Conservation (phyloP, 2,329 filamentous ascomycete species). For the Parafenestella ontariensis region DNA sequence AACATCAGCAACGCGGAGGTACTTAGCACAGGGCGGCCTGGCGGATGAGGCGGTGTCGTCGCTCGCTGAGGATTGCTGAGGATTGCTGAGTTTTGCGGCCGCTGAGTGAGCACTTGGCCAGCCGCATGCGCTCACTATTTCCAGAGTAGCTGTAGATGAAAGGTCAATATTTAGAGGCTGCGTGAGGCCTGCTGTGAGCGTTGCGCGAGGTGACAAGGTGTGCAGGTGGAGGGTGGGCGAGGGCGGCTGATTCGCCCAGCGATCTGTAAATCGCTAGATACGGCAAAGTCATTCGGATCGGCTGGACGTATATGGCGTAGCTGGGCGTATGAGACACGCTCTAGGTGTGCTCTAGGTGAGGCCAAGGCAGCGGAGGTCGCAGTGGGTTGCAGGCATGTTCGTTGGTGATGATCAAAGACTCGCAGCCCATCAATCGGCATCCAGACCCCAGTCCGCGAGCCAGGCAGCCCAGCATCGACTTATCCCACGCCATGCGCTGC, state of each 20-base stretch:
- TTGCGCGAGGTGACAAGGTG: constrained; percentile 24
- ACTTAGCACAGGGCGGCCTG: constrained; percentile 11
- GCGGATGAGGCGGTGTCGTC: constrained; percentile 21
- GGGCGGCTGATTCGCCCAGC: constrained; percentile 18
- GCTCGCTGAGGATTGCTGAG: constrained; percentile 3
- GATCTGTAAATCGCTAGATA: constrained; percentile 15
- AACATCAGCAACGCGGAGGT: background rate
- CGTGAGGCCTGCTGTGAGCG: constrained; percentile 20
- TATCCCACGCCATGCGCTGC: constrained; percentile 33
- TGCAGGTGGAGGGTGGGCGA: constrained; percentile 16
- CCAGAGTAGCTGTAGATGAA: constrained; percentile 19
- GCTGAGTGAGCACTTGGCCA: constrained; percentile 6
- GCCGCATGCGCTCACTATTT: constrained; percentile 3
- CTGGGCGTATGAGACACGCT: constrained; percentile 25
- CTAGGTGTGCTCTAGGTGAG: constrained; percentile 18
- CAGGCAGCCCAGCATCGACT: constrained; percentile 19
- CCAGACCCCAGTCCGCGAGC: too few relatives aligned
- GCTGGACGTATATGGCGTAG: constrained; percentile 18
- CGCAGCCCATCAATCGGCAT: too few relatives aligned
- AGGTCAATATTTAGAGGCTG: constrained; percentile 4
- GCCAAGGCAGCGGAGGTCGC: constrained; percentile 20
- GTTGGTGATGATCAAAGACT: constrained; percentile 30
- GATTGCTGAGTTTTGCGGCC: constrained; percentile 14
- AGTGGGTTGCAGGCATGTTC: constrained; percentile 25
- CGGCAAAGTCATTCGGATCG: constrained; percentile 26